Percentiles rank a stretch among this genome's conserved stretches.
These are phyloP conservation scores for Phytophthora pluvialis DNA, from an alignment of 352 stramenopile species.

Conservation along the genomic window DNA sequence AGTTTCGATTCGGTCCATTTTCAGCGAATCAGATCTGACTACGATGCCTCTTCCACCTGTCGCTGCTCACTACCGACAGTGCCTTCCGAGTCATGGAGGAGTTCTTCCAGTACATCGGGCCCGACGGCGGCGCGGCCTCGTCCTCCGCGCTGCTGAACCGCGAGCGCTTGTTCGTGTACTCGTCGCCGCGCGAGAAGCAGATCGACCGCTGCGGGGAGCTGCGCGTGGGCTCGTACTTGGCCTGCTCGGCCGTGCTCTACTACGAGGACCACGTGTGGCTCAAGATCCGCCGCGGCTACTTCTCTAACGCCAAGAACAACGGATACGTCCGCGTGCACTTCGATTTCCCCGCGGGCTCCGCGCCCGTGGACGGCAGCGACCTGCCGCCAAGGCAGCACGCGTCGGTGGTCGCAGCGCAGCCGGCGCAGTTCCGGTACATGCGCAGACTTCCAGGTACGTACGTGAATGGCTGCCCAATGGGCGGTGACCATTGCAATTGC, in stretches of 20 bases:
- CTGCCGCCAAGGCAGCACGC: conserved; percentile 40
- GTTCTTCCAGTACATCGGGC: conserved; percentile 77
- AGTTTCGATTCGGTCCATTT: conserved; percentile 6
- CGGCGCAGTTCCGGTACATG: conserved; percentile 57
- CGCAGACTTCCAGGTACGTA: conserved; percentile 60
- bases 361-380: conserved; percentile 22
- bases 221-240: conserved; percentile 69
- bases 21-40: conserved; percentile 25
- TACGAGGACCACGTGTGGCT: conserved; percentile 76
- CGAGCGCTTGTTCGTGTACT: conserved; percentile 70
- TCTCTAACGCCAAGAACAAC: conserved; percentile 74
- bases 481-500: background rate
- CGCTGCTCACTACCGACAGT: conserved; percentile 6
- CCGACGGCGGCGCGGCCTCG: conserved; percentile 21
- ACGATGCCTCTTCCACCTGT: conserved; percentile 5
- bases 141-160: conserved; percentile 38
- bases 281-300: conserved; percentile 77
- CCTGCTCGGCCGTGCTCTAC: conserved; percentile 56
- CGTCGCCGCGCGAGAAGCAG: conserved; percentile 58
- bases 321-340: conserved; percentile 76
- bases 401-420: conserved; percentile 23
- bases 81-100: conserved; percentile 59
- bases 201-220: conserved; percentile 71
- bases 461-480: background rate
- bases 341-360: conserved; percentile 35